Percentiles rank a stretch among this genome's conserved stretches.
These are phyloP conservation scores for Globisporangium rhizosaccharum DNA, from an alignment of 352 stramenopile genomes.

Conservation along the genomic window DNA sequence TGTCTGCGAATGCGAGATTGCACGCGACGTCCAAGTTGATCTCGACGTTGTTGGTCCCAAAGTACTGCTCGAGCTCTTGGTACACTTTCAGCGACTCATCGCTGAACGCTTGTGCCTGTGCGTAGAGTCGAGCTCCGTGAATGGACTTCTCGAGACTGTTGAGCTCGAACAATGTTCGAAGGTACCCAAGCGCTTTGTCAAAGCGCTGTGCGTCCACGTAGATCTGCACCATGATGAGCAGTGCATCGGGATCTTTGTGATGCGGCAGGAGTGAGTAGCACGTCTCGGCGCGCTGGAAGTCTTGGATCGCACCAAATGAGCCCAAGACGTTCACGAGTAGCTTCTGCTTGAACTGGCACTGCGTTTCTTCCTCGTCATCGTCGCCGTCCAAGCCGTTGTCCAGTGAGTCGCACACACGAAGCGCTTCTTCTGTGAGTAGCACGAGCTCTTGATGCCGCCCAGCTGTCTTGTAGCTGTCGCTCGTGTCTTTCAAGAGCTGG, in stretches of 20 bases:
- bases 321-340: constrained; percentile 43
- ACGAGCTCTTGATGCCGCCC: constrained; percentile 32
- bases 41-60: constrained; percentile 41
- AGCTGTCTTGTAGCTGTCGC: constrained; percentile 37
- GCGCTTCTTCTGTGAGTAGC: constrained; percentile 51
- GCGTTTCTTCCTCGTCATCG: constrained; percentile 11
- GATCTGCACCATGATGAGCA: constrained; percentile 56
- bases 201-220: constrained; percentile 38
- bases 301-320: constrained; percentile 35
- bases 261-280: constrained; percentile 48
- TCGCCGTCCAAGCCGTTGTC: constrained; percentile 27
- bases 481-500: constrained; percentile 40
- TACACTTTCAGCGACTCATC: constrained; percentile 57
- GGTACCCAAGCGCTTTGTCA: constrained; percentile 39
- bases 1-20: constrained; percentile 31
- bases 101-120: constrained; percentile 36
- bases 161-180: constrained; percentile 53
- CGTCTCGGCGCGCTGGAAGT: constrained; percentile 54
- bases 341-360: constrained; percentile 33
- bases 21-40: constrained; percentile 71
- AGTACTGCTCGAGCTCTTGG: constrained; percentile 51
- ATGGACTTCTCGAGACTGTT: constrained; percentile 41
- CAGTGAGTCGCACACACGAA: constrained; percentile 49
- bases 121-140: constrained; percentile 36
- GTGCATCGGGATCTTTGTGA: constrained; percentile 22